Evolutionary conservation across 768 basidiomycete species (phyloP), one percentile per base, ranked within the genome.

Genomic region (Hemileccinum rubropunctum): DNA sequence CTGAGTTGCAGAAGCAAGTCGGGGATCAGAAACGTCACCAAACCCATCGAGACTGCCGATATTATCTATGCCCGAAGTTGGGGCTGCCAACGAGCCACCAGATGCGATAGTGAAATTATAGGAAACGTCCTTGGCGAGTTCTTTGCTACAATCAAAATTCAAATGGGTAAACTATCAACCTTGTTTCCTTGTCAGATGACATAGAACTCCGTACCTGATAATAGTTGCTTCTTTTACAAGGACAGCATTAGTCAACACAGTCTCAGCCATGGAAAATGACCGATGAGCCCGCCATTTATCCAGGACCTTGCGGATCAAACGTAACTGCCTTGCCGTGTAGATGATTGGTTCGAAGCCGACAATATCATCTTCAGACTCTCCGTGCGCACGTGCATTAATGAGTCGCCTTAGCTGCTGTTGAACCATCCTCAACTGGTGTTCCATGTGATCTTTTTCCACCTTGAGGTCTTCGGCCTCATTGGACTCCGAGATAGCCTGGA

Each of bases 71-170:
- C 89, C 84, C 15, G 95, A 95, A 14, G 76, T 75, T 10, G 95
- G 92, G 3, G 84, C 80, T 18, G 86, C 86, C 17, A 92, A 73
- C 12, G 86, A 78, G 13, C 87, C 85, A 20, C 86, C 90, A 28
- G 92, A 85, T n/a, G 90, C 81, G 44, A 98, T 81, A 6, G 87
- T 86, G 63, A 97, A 95, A 69, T 99, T 97, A 68, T 93, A 99
- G 20, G 82, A 78, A 38, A 95, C 91, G 35, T 86, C 80, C 67
- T 95, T 94, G 28, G 81, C 76, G 37, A 97, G 81, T 67, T 95
- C 91, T 63, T 86, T 88, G 71, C 93, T 94, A 63, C 35, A 50
- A 40, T 23, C 14, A 8, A 52, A 45, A 52, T 43, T 50, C 49
- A 26, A 54, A 51, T 50, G 18, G 30, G 46, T 48, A 38, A 52